Percentiles rank a stretch among this genome's conserved stretches.
Evolutionary conservation across 108 stramenopile species (phyloP).

Genomic region (Ochromonas danica): DNA sequence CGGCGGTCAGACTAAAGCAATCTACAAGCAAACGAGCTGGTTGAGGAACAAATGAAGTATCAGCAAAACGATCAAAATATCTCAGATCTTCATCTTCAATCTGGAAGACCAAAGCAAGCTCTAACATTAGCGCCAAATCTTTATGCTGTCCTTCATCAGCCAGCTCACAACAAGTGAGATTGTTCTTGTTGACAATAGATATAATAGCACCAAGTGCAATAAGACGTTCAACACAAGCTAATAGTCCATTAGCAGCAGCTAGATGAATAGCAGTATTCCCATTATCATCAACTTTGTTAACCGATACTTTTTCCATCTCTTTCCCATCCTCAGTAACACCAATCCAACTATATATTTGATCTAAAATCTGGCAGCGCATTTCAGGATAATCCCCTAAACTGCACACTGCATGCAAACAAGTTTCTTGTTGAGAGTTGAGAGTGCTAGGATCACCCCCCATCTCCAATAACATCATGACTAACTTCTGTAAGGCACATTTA

Average conservation of each 20-base stretch:
- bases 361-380: neutral
- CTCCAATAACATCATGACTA: constrained; percentile 13
- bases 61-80: neutral
- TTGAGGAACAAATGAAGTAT: too few species aligned
- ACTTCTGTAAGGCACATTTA: neutral
- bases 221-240: neutral
- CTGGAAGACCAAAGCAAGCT: constrained; percentile 26
- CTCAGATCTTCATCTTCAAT: neutral
- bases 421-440: constrained; percentile 3
- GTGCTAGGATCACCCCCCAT: constrained; percentile 11
- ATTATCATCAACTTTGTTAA: constrained; percentile 23
- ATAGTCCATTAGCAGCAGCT: constrained; percentile 21
- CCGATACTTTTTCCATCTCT: constrained; percentile 20
- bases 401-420: constrained; percentile 25
- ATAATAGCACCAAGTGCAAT: constrained; percentile 10
- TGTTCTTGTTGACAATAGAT: constrained; percentile 25
- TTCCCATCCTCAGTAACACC: neutral
- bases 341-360: neutral
- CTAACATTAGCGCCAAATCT: constrained; percentile 23
- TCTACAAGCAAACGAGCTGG: too few species aligned
- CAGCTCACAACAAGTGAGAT: constrained; percentile 33
- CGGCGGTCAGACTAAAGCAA: too few species aligned
- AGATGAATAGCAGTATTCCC: constrained; percentile 29
- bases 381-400: neutral
- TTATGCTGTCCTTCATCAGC: neutral